Base-by-base conservation (phyloP, 495 filamentous ascomycete species). In the Bryoglossum gracile region DNA sequence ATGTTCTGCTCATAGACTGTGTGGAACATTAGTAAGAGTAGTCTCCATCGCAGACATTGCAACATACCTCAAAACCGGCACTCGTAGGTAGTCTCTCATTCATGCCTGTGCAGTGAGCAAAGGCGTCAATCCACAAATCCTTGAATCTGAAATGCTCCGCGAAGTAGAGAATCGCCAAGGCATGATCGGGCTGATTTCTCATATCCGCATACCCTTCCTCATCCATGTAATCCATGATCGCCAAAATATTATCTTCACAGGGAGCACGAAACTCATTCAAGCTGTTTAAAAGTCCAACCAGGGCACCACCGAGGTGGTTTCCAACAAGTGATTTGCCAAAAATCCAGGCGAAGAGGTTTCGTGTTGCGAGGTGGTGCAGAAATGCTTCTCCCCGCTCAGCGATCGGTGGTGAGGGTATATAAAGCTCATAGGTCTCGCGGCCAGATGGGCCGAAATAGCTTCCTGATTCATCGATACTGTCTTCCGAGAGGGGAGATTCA, bases 331-430 rank as follows among this genome's bases (percentile, higher is more conserved):
- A 74, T 46, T 71, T 75, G 8, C 69, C 64, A 51, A 78, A 74
- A 9, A 83, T 61, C 67, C 74, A 85, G 30, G 82, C 82, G 45
- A 86, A 78, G 54, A 85, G 75, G 50, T 86, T 86, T n/a, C 82
- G 72, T 0, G 74, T 83, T 1, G 77, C 75, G 11, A 82, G 45
- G 50, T 86, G 78, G 51, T 79, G 80, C 11, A 64, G 55, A 46
- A 77, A 74, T 3, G 71, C 65, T 30, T 75, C 69, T 13, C 73
- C 66, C 53, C 74, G 65, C 25, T 68, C 68, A 9, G 65, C 55
- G 32, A 64, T 58, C 4, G 68, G 49, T 13, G 82, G 82, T 4
- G 79, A 65, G 8, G 82, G 77, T 19, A 86, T 78, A 60, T 78
- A 84, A 18, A 86, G 67, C 41, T 84, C 77, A 50, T 72, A 67